Base-by-base conservation (phyloP, 2,329 filamentous ascomycete genomes). In the Trichoderma semiorbis region DNA sequence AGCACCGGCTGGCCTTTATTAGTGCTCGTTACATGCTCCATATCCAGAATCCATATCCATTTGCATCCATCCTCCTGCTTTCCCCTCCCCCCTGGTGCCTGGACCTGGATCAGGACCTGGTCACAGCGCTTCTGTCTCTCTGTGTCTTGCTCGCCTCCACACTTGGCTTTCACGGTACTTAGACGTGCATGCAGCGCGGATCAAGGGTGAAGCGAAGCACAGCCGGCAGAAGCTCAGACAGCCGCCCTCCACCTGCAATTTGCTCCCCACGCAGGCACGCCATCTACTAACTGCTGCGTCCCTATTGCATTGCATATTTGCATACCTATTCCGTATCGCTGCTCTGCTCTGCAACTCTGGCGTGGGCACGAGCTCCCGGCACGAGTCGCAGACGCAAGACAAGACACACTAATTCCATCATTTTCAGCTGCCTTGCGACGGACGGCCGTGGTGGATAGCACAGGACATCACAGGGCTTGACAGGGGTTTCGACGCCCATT, bases 111-210 rank as follows among this genome's bases (percentile, higher is more conserved):
- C 68, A 57, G 47, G 47, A 30, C 68, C 68, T 64, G 58, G 60
- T 63, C 57, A 63, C 67, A 63, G 67, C 68, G 32, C 66, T 62
- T 34, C 43, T 26, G 32, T 50, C n/a, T 21, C 5, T 11, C 24
- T 68, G 43, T 68, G 24, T 43, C 16, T 14, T 58, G 39, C 28
- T 68, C 66, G 57, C 66, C 66, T 61, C 66, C 66, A 69, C 66
- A 69, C 57, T 61, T 69, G 57, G 57, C 66, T 60, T 60, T 69
- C 55, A 64, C 68, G 68, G 60, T 63, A 55, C 43, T 64, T 64
- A 64, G 68, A 63, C 60, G 60, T 80, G 79, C 80, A 83, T 85
- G 83, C 84, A 81, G 83, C 83, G 82, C 79, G 79, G 83, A 83
- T 84, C 84, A 84, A 67, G 83, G 82, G 81, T 82, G 79, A 79